Conservation (phyloP, 2,329 filamentous ascomycete genomes). For the Gnomoniopsis sp. region DNA sequence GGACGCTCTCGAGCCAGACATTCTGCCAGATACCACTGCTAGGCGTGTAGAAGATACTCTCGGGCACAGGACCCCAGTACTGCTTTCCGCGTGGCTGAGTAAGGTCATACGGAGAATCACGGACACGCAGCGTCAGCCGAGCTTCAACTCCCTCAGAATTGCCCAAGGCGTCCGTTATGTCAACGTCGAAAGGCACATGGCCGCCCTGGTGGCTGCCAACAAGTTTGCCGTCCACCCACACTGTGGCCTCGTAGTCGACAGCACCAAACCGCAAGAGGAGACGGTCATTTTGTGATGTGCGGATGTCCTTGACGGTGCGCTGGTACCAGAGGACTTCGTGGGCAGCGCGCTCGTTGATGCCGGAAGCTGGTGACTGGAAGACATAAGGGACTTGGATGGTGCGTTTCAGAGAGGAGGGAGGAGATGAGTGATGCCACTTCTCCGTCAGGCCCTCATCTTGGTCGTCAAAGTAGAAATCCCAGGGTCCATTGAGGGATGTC, state of each 20-base stretch:
- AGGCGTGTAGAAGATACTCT: conserved; percentile 58
- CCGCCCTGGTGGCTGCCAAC: conserved; percentile 56
- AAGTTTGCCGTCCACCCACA: conserved; percentile 52
- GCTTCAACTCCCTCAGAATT: conserved; percentile 24
- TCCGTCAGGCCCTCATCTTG: conserved; percentile 51
- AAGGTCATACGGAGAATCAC: conserved; percentile 62
- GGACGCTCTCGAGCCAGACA: conserved; percentile 56
- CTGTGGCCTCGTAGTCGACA: conserved; percentile 57
- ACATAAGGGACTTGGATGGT: conserved; percentile 62
- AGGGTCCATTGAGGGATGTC: conserved; percentile 59
- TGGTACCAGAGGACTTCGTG: conserved; percentile 70
- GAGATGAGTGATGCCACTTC: conserved; percentile 50
- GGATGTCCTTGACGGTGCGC: conserved; percentile 46
- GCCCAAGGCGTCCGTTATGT: conserved; percentile 48
- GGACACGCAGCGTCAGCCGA: conserved; percentile 54
- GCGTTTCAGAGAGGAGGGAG: conserved; percentile 46
- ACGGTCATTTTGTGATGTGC: conserved; percentile 36
- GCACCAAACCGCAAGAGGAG: conserved; percentile 56
- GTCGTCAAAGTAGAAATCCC: conserved; percentile 66
- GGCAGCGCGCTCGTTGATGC: conserved; percentile 57
- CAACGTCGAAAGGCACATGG: conserved; percentile 57
- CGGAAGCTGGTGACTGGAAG: conserved; percentile 62
- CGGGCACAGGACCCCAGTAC: conserved; percentile 59
- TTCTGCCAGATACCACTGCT: conserved; percentile 57
- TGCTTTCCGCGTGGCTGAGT: conserved; percentile 67